Base-by-base conservation (phyloP, 768 basidiomycete genomes). In the Boletus rubropictus region DNA sequence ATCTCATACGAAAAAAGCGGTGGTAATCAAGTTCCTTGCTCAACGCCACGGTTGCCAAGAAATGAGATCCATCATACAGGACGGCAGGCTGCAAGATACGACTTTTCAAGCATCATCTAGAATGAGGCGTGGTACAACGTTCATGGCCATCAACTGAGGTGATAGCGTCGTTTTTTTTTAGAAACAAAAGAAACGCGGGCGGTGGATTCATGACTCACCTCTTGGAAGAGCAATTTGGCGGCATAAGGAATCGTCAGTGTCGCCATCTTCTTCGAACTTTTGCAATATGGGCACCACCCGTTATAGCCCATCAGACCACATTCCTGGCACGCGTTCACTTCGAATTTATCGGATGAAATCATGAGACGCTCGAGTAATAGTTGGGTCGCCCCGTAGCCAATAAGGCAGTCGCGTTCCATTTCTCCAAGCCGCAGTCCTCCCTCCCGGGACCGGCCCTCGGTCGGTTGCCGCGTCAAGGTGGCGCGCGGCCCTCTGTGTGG, bases 331-430 rank as follows among this genome's bases (percentile, higher is more conserved):
- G 94, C 94, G 58, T 95, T 89, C 43, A 96, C 90, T 66, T 96
- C 90, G 61, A 98, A 99, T 60, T 90, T 90, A 70, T 99, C 96
- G 20, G 93, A 96, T 6, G 95, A 98, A 51, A 98, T 94, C 96
- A 99, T 99, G 14, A 99, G 77, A 21, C 96, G 87, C 68, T 99
- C 96, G 3, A 99, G 81, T 28, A 99, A 72, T 37, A 99, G 77
- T 60, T 98, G 95, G 0, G 94, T 95, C 9, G 96, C 96, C n/a
- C 96, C 96, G 59, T 99, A 90, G 33, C 95, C 96, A 59, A 97
- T 95, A 34, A 97, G 74, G 66, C 96, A 99, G 69, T 99, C 96
- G 38, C 96, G 85, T 63, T 99, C 96, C 96, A 99, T 99, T 71
- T 99, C 96, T 41, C 96, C 96, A 14, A 99, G 74, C 38, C 96